Evolutionary conservation across 345 rosid species (phyloP), one percentile per base, ranked within the genome.

Genomic region (Hibiscus syriacus): DNA sequence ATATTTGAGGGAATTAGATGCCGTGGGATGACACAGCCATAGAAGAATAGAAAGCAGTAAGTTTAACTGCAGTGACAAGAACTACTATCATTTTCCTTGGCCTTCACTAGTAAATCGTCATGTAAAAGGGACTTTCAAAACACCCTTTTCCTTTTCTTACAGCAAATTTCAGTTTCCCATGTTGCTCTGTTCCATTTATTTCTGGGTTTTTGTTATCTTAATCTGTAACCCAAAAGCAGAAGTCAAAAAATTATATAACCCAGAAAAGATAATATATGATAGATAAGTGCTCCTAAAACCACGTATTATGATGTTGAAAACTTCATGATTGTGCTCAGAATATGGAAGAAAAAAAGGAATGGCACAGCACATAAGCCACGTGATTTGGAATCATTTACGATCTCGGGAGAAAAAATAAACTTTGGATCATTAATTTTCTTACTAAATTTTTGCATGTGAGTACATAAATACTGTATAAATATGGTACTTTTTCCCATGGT

Each of bases 1-100:
- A 85, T 53, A 82, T 70, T 79, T 77, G 68, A 69, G 80, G 83
- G 78, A 75, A 73, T 75, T 74, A 67, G 70, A 30, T 67, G 66
- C 66, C 46, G 66, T 12, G 41, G 60, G 23, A 56, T 20, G 64
- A 36, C 67, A 22, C 22, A 50, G 12, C 55, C 55, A 50, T 50
- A 38, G 57, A 67, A 46, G 43, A 11, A 55, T 22, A 56, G 25
- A 19, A 60, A 71, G 55, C 38, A 29, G 41, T 6, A 74, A 70
- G 74, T 70, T 70, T 73, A 80, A 81, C 84, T 55, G 82, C 84
- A 69, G 62, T 67, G 83, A 82, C 86, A 84, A 80, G 84, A 69
- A 73, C 87, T 81, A 83, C 78, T 70, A 73, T 84, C 82, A 79
- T 74, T 86, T 87, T 86, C 86, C 92, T 82, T 87, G 25, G 80